phyloP scores from a whole-genome alignment of 2,329 filamentous ascomycete species.

The Aspergillus terreus region DNA sequence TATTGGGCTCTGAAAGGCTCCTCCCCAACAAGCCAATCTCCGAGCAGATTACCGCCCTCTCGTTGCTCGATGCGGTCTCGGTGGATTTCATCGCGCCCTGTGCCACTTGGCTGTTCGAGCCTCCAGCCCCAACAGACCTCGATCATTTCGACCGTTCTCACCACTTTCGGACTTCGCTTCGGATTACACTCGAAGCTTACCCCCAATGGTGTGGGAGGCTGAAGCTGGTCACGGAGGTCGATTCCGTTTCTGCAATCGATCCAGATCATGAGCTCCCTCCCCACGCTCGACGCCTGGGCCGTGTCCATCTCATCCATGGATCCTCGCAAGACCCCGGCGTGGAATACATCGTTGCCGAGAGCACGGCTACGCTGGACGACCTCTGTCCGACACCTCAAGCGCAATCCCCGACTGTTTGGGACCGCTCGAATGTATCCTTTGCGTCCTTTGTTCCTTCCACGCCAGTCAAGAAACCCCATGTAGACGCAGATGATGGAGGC shows the following conservation, averaged over 20 bases:
- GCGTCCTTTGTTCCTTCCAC: constrained; percentile 3
- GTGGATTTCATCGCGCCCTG: constrained; percentile 39
- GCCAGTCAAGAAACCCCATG: constrained; percentile 13
- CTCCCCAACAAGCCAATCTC: constrained; percentile 10
- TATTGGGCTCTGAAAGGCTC: constrained; percentile 14
- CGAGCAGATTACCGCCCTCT: constrained; percentile 14
- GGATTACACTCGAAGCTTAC: constrained; percentile 15
- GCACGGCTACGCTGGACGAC: constrained; percentile 10
- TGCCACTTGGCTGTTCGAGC: constrained; percentile 45
- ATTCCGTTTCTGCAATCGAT: not conserved
- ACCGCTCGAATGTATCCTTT: constrained; percentile 2
- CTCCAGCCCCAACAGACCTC: constrained; percentile 12
- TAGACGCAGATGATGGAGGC: constrained; percentile 32
- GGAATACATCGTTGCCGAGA: constrained; percentile 32
- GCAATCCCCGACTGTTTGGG: constrained; percentile 10
- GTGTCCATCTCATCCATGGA: constrained; percentile 30
- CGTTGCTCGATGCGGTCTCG: constrained; percentile 39
- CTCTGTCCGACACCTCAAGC: constrained; percentile 24
- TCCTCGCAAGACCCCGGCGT: constrained; percentile 40
- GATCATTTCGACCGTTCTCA: constrained; percentile 7
- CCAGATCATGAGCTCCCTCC: constrained; percentile 5
- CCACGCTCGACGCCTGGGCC: constrained; percentile 27
- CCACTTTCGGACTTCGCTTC: constrained; percentile 15
- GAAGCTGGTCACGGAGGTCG: constrained; percentile 10
- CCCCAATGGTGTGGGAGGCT: constrained; percentile 45